Evolutionary conservation across 2,329 filamentous ascomycete genomes (phyloP), one percentile per base, ranked within the genome.

Genomic region (Parasarocladium wereldwijsianum): DNA sequence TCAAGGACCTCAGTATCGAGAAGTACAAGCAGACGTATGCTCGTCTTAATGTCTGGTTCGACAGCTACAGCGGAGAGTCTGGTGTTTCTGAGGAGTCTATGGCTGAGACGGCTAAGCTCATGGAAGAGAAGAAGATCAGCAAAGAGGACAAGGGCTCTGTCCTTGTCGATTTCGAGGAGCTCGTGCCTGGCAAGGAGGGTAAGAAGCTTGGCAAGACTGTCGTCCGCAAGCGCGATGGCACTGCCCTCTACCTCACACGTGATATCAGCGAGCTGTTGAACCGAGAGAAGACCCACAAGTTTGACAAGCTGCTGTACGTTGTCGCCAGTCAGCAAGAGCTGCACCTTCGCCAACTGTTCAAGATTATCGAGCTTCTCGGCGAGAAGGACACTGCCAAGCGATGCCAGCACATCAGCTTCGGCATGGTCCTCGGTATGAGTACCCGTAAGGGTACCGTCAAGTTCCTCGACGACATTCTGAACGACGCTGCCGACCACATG

Each of bases 401-500:
- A 50, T 70, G 76, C 41, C 67, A 78, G 45, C 79, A 85, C 46
- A 65, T 85, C 52, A 82, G 79, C 54, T 85, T 85, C 45, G 80
- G 75, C 24, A 60, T 82, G 43, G 75, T 78, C 0, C 60, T 74
- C 32, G 78, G 69, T 32, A 79, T 77, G 76, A 77, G 62, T 55
- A 82, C 70, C 39, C 70, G 68, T 41, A 75, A 66, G 49, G 76
- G 76, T 36, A 84, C 76, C 1, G 80, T 84, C 43, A 15, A 4
- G 13, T 33, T 31, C 31, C 23, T 37, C 20, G 32, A 76, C 43
- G 76, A 81, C 41, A 83, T 85, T 42, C 62, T 86, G 34, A 64
- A 69, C 23, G 80, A 86, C 42, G 84, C 92, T 6, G 76, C 73
- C 44, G 87, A 94, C 32, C 83, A 86, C 57, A 98, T 98, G 90